Conservation (phyloP, 2,329 filamentous ascomycete genomes). For the Chaetomiaceae sp. region DNA sequence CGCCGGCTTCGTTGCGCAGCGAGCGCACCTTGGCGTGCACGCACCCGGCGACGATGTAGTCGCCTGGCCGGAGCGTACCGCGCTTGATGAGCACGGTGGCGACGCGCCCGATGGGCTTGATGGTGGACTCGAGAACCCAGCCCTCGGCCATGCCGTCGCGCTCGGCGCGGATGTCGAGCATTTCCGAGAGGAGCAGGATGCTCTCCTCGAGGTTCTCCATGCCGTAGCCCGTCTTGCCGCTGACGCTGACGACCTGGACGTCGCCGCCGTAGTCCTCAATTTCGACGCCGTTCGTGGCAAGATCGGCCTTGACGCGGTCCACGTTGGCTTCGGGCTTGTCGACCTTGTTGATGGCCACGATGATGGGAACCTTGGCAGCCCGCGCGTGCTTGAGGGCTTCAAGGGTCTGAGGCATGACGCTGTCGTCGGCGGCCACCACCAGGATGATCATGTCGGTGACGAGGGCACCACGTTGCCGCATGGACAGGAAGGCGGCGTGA, state of each 20-base stretch:
- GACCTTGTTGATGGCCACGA: constrained; percentile 96
- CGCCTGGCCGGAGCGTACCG: constrained; percentile 76
- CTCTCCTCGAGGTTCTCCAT: constrained; percentile 92
- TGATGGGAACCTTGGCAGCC: constrained; percentile 83
- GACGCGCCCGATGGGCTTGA: constrained; percentile 77
- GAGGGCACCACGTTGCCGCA: constrained; percentile 91
- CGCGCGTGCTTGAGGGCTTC: constrained; percentile 94
- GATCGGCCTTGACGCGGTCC: constrained; percentile 82
- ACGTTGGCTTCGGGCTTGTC: constrained; percentile 81
- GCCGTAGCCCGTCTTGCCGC: constrained; percentile 87
- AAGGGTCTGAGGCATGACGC: constrained; percentile 93
- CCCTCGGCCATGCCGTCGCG: constrained; percentile 74
- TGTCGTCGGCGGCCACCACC: constrained; percentile 94
- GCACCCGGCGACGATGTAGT: constrained; percentile 80
- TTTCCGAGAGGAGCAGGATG: constrained; percentile 77
- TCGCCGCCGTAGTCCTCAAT: constrained; percentile 95
- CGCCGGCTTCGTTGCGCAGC: constrained; percentile 79
- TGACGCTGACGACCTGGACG: constrained; percentile 85
- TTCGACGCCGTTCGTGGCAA: constrained; percentile 77
- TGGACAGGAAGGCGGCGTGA: constrained; percentile 90
- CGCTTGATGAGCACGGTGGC: constrained; percentile 86
- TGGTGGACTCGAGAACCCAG: constrained; percentile 88
- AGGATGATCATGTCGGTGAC: constrained; percentile 96
- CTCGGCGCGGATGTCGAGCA: constrained; percentile 85
- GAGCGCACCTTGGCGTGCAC: constrained; percentile 84